A percentile compares a stretch with the other conserved stretches of the same genome.
phyloP scores from a whole-genome alignment of 2,329 filamentous ascomycete species.

The Xylariaceae sp. region DNA sequence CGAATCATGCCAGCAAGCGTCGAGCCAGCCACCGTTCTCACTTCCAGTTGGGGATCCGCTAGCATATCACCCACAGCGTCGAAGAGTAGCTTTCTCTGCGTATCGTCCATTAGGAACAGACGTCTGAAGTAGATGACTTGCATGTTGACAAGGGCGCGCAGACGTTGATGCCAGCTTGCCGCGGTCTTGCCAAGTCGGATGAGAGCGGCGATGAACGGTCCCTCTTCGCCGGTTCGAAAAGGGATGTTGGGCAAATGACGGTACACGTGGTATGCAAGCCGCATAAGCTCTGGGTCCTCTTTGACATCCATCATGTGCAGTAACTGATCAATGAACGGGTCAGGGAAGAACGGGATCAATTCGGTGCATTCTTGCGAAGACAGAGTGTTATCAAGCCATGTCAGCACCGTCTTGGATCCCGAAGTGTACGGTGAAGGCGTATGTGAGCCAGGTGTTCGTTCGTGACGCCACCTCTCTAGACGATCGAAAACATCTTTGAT shows the following conservation, averaged over 20 bases:
- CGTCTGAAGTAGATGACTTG: conserved; percentile 98
- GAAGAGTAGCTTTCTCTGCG: conserved; percentile 78
- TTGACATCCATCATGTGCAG: conserved; percentile 99
- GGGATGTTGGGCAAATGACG: conserved; percentile 94
- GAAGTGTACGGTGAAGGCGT: conserved; percentile 93
- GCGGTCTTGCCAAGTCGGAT: conserved; percentile 85
- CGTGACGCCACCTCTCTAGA: conserved; percentile 82
- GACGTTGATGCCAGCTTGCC: conserved; percentile 89
- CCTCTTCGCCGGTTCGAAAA: conserved; percentile 81
- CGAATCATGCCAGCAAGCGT: conserved; percentile 97
- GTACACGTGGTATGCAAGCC: conserved; percentile 93
- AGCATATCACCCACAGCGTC: conserved; percentile 96
- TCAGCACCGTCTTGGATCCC: conserved; percentile 89
- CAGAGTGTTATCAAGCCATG: conserved; percentile 90
- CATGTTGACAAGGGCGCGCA: conserved; percentile 95
- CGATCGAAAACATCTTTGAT: conserved; percentile 74
- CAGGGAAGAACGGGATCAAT: conserved; percentile 85
- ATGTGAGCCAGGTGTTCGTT: conserved; percentile 83
- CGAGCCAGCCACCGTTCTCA: conserved; percentile 86
- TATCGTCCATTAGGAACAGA: conserved; percentile 76
- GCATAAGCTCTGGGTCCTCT: conserved; percentile 93
- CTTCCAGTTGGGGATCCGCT: conserved; percentile 85
- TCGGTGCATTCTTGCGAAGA: conserved; percentile 91
- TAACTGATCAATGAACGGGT: conserved; percentile 85
- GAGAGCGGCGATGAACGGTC: conserved; percentile 77